phyloP scores from a whole-genome alignment of 768 basidiomycete species.

The Serpula lacrymans region DNA sequence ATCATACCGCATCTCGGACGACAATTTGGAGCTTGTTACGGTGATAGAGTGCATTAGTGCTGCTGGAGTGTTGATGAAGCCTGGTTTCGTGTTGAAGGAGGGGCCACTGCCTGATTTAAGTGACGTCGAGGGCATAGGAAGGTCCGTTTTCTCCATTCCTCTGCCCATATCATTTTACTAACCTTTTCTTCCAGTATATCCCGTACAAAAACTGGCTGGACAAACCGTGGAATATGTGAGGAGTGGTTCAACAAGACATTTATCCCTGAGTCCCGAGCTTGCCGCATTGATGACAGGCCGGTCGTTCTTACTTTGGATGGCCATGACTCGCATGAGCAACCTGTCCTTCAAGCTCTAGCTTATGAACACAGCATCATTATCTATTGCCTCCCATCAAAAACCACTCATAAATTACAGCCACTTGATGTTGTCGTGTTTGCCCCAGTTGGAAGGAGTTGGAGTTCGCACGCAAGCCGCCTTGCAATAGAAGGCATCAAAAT shows the following conservation, averaged over 20 bases:
- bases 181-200: too few relatives aligned
- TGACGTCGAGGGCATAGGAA: too few relatives aligned
- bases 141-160: too few relatives aligned
- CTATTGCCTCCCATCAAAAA: slow-evolving; percentile 36
- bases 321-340: slow-evolving; percentile 38
- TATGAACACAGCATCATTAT: slow-evolving; percentile 26
- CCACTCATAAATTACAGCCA: slow-evolving; percentile 41
- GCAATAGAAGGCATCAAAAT: too few relatives aligned
- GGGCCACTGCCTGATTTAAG: too few relatives aligned
- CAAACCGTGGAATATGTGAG: slow-evolving; percentile 28
- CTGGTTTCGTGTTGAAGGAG: slow-evolving; percentile 40
- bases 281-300: slow-evolving; percentile 20
- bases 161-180: too few relatives aligned
- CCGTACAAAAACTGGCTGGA: slow-evolving; percentile 44
- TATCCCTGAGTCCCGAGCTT: slow-evolving; percentile 30
- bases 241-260: slow-evolving; percentile 40
- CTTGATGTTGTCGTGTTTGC: slow-evolving; percentile 40
- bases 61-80: slow-evolving; percentile 31
- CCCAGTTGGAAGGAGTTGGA: too few relatives aligned
- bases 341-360: slow-evolving; percentile 22
- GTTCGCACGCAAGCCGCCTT: too few relatives aligned
- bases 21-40: slow-evolving; percentile 43
- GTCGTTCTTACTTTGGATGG: slow-evolving; percentile 42
- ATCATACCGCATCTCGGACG: slow-evolving; percentile 25
- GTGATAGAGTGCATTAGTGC: slow-evolving; percentile 43